Evolutionary conservation across 176 grass and related monocot genomes (phyloP), one percentile per base, ranked within the genome.

Genomic region (Alopecurus myosuroides): DNA sequence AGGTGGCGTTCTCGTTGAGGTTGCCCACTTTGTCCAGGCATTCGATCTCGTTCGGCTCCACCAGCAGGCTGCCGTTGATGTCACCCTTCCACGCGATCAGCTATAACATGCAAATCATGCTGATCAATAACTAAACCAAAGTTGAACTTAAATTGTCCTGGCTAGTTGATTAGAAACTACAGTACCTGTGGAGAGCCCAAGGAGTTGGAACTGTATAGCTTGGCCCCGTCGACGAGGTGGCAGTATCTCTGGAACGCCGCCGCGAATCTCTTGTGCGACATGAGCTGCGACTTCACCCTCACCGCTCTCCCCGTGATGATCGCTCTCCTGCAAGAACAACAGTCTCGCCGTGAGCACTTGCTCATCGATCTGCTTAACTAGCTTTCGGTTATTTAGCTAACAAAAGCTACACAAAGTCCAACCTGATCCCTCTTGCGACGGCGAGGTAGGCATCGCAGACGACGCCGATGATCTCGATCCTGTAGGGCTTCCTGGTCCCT

Each of bases 31-130:
- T 93, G 33, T 94, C 87, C 13, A 98, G 81, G 85, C 96, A 95
- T 22, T 46, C 82, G 60, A 95, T 85, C 77, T 95, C 87, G 7
- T 31, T 35, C 2, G 85, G 87, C 37, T 98, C 91, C 67, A 94
- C 93, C 15, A 95, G 83, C 66, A 98, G 75, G 53, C 85, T 81
- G 67, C 83, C 85, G 77, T 15, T 41, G 26, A 74, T 74, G 6
- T 83, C 91, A 60, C 95, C 96, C 81, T 94, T 98, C 93, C 96
- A 90, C 9, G 81, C 93, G 77, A 95, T 94, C 13, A 98, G 83
- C 87, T 75, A 18, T 17, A 62, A 30, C 25, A 29, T 61, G 58
- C 26, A 30, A 62, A 62, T 62, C 26, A 15, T 30, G 26, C 5
- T 62, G 25, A 29, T 62, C 12, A 30, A 15, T 29, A 61, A 29